Evolutionary conservation across 306 rosid genomes (phyloP), one percentile per base, ranked within the genome.

Genomic region (Herpetospermum pedunculosum): DNA sequence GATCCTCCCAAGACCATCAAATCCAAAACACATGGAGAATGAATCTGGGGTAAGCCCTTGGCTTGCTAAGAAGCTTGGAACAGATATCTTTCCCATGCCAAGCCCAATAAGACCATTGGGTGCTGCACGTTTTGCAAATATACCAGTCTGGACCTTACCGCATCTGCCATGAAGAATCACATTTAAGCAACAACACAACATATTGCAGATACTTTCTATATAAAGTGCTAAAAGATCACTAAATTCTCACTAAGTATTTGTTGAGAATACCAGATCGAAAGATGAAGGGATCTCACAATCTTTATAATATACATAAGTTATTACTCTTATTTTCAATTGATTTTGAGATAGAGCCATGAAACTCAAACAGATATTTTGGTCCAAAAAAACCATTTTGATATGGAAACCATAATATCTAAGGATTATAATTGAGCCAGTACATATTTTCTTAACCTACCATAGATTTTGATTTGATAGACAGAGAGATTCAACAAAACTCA

Each of bases 1-100:
- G 80, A 89, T 91, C 81, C 92, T 88, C 76, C 97, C 96, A 47
- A 21, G 0, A 48, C 90, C 90, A 73, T 87, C 80, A 34, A 18
- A 9, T 69, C 91, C 92, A 78, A 93, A 93, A 81, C 98, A 91
- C 97, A 93, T 86, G 72, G 98, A 89, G 76, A 93, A 90, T 5
- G 96, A 90, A 83, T 92, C 79, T 49, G 88, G 81, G 41, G 85
- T 83, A 50, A 84, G 60, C 15, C 90, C 91, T 28, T 77, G 52
- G 29, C 70, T 83, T 26, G 98, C 96, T 80, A 88, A 86, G 80
- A 87, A 78, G 83, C 90, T 90, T 40, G 98, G 98, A 49, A 92
- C 85, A 10, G 98, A 88, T 76, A 80, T 4, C 65, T 75, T 57
- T 0, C 78, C 78, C 85, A 92, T 83, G 21, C 98, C 98, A 52